phyloP scores from a whole-genome alignment of 164 flowering plant species.

The Annona squamosa region DNA sequence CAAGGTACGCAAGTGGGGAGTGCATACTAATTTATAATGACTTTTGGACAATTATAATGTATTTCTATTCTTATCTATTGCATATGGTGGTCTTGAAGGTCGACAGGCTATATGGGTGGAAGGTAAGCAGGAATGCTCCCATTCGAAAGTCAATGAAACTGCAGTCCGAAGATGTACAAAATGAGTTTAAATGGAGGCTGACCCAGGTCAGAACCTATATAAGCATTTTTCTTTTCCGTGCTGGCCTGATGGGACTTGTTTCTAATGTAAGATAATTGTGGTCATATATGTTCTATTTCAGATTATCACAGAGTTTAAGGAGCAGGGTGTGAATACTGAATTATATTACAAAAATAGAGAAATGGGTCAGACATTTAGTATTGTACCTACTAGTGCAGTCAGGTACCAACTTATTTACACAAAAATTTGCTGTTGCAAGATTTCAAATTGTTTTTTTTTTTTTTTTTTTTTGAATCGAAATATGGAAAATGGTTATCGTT shows the following conservation, averaged over 20 bases:
- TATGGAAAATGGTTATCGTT: no score
- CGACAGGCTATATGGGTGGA: conserved; percentile 96
- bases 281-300: conserved; percentile 13
- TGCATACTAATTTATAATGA: not conserved
- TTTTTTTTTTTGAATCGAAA: not conserved
- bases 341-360: conserved; percentile 88
- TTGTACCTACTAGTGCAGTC: conserved; percentile 95
- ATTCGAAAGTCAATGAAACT: conserved; percentile 70
- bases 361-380: conserved; percentile 83
- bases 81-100: conserved; percentile 38
- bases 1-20: conserved; percentile 41
- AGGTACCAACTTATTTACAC: conserved; percentile 31
- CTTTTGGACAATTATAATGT: not conserved
- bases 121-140: conserved; percentile 70
- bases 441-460: not conserved
- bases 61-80: conserved; percentile 1
- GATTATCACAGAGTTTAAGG: conserved; percentile 77
- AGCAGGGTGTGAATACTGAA: conserved; percentile 89
- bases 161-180: conserved; percentile 72
- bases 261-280: not conserved
- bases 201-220: conserved; percentile 34
- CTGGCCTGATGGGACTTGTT: not conserved
- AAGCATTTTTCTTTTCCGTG: not conserved
- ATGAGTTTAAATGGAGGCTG: conserved; percentile 76
- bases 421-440: not conserved